A percentile compares a stretch with the other conserved stretches of the same genome.
Evolutionary conservation across 768 basidiomycete genomes (phyloP).

Genomic region (Terana coerulea): DNA sequence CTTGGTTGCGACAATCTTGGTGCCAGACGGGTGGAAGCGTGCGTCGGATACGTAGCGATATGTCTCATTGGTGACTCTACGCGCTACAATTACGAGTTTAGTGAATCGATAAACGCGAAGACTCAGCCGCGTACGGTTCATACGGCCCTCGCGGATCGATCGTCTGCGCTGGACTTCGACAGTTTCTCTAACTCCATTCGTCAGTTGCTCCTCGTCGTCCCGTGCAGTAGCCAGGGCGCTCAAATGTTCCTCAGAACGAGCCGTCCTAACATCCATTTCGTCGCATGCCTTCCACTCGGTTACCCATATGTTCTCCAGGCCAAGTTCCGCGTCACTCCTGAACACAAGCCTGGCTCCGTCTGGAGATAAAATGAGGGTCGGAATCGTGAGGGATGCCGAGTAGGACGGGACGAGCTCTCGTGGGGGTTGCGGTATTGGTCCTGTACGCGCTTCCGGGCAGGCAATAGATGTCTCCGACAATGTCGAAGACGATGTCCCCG

Average conservation of each 20-base stretch:
- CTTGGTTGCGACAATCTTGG: constrained; percentile 64
- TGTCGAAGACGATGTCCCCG: constrained; percentile 72
- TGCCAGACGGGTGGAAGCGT: constrained; percentile 64
- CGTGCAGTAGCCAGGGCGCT: constrained; percentile 34
- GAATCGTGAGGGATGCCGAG: constrained; percentile 67
- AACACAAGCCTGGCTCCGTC: constrained; percentile 61
- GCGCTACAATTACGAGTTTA: no score
- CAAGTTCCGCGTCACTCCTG: constrained; percentile 68
- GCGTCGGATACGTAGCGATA: constrained; percentile 68
- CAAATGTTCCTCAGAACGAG: constrained; percentile 20
- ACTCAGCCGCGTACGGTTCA: no score
- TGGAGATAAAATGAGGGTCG: constrained; percentile 72
- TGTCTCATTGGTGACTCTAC: constrained; percentile 66
- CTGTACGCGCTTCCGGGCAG: constrained; percentile 45
- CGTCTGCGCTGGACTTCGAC: constrained; percentile 41
- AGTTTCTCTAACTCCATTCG: constrained; percentile 49
- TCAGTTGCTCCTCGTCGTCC: constrained; percentile 44
- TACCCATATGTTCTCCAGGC: constrained; percentile 77
- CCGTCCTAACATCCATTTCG: constrained; percentile 48
- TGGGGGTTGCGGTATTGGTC: no score
- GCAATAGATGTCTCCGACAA: constrained; percentile 72
- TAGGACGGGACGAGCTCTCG: constrained; percentile 54
- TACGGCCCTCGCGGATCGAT: constrained; percentile 54
- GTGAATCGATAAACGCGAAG: no score
- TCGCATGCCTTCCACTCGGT: constrained; percentile 61